Evolutionary conservation across 345 rosid genomes (phyloP).

Genomic region (Populus ilicifolia): DNA sequence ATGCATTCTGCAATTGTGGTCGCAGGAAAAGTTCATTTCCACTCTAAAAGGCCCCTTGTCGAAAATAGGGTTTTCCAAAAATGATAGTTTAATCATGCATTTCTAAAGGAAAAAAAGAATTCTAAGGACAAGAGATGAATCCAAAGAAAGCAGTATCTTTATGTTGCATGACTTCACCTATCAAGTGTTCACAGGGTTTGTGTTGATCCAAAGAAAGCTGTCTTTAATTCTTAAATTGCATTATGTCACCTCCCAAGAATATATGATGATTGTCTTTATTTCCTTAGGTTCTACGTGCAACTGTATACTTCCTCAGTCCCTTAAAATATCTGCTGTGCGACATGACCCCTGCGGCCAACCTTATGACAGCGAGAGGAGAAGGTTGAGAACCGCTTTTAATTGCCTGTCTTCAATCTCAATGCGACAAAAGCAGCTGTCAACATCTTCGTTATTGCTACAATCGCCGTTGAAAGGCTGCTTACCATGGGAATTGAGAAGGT

Average conservation of each 20-base stretch:
- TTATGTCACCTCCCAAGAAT: background rate
- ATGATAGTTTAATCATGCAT: background rate
- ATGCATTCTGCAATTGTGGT: background rate
- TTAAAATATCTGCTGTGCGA: conserved; percentile 55
- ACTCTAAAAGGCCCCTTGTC: background rate
- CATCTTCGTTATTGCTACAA: conserved; percentile 45
- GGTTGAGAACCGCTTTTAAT: conserved; percentile 55
- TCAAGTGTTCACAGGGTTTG: background rate
- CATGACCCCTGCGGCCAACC: conserved; percentile 58
- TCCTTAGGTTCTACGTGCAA: conserved; percentile 80
- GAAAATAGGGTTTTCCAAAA: background rate
- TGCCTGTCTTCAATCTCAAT: conserved; percentile 80
- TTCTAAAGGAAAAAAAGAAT: background rate
- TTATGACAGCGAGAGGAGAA: conserved; percentile 66
- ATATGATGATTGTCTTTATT: background rate
- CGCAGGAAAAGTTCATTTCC: background rate
- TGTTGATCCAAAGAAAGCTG: background rate
- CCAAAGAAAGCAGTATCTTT: background rate
- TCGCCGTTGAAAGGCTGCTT: conserved; percentile 22
- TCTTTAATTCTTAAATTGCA: background rate
- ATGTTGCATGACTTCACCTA: background rate
- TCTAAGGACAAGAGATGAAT: background rate
- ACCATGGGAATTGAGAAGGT: conserved; percentile 32
- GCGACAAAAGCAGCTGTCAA: conserved; percentile 77
- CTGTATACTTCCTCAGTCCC: conserved; percentile 84